Conservation (phyloP, 495 filamentous ascomycete genomes). For the Penicillium pulvis region DNA sequence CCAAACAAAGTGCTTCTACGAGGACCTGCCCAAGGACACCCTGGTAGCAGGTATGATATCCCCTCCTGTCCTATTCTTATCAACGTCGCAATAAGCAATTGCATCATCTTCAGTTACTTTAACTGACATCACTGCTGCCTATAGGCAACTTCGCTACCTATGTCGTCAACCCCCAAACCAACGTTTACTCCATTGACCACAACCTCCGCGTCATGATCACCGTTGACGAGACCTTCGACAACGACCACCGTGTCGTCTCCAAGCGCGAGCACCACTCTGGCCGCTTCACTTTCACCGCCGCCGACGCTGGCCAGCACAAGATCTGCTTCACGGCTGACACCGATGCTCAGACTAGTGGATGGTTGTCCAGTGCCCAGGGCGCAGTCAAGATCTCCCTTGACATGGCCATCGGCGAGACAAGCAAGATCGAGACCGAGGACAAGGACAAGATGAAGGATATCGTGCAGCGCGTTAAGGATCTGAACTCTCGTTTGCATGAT, state of each 20-base stretch:
- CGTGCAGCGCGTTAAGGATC: slow-evolving; percentile 82
- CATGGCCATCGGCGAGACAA: slow-evolving; percentile 93
- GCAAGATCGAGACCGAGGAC: slow-evolving; percentile 89
- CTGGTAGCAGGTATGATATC: slow-evolving; percentile 77
- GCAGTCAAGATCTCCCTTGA: slow-evolving; percentile 84
- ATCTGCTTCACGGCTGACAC: slow-evolving; percentile 89
- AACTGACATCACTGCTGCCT: neutral
- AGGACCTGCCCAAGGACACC: slow-evolving; percentile 97
- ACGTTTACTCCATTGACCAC: slow-evolving; percentile 67
- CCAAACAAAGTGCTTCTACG: slow-evolving; percentile 80
- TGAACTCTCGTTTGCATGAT: slow-evolving; percentile 86
- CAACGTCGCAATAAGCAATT: neutral
- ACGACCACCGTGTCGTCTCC: slow-evolving; percentile 92
- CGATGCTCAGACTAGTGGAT: slow-evolving; percentile 59
- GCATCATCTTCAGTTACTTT: neutral
- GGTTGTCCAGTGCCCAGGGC: slow-evolving; percentile 70
- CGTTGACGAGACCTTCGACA: slow-evolving; percentile 96
- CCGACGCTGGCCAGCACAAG: slow-evolving; percentile 89
- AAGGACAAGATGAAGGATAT: slow-evolving; percentile 93
- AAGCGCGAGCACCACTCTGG: slow-evolving; percentile 76
- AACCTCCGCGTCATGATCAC: slow-evolving; percentile 83
- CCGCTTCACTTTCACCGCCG: slow-evolving; percentile 94
- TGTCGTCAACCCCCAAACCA: slow-evolving; percentile 66
- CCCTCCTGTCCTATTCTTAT: neutral
- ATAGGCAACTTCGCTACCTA: slow-evolving; percentile 82